Base-by-base conservation (phyloP, 768 basidiomycete genomes). In the Coprinellus aureogranulatus region DNA sequence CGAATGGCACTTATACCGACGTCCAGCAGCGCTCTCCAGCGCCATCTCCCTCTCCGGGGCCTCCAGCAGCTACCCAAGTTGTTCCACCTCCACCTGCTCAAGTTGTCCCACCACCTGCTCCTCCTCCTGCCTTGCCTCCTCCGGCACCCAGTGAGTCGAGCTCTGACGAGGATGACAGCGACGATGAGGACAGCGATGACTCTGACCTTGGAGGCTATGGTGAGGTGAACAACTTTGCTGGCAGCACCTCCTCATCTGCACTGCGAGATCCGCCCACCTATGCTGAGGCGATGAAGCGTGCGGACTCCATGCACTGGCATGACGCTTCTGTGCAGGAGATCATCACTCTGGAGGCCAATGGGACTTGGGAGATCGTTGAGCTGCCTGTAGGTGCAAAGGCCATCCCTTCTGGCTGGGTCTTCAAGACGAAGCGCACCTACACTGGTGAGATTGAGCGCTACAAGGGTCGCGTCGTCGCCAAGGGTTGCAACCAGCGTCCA, bases 381-480 rank as follows among this genome's bases (percentile, higher is more conserved):
- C 37, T 56, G 9, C 55, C 55, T 6, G 45, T 31, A 48, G 55
- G 55, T 5, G 37, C 18, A 23, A 48, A 56, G 27, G 45, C 45
- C 4, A 47, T 56, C 28, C 30, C 27, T 34, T 56, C 22, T 48
- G 45, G 45, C 12, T 56, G 42, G 44, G 55, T 56, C 11, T 56
- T 56, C 46, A 56, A 56, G 46, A 37, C 46, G 4, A 56, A 56
- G 45, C 30, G 14, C 1, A 26, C 23, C 14, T 16, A 42, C 20
- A 22, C 23, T 28, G 45, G 55, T 11, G 65, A 66, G 2, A 66
- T 81, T 37, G 66, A 69, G 20, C 60, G 68, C 3, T 71, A 71
- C 65, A 78, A 80, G 62, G 74, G 70, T n/a, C 54, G 76, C 39
- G 55, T 80, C 18, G 76, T 78, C 30, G 77, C 78, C 1, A 66